Evolutionary conservation across 352 stramenopile species (phyloP), one percentile per base, ranked within the genome.

Genomic region (Globisporangium spiculum): DNA sequence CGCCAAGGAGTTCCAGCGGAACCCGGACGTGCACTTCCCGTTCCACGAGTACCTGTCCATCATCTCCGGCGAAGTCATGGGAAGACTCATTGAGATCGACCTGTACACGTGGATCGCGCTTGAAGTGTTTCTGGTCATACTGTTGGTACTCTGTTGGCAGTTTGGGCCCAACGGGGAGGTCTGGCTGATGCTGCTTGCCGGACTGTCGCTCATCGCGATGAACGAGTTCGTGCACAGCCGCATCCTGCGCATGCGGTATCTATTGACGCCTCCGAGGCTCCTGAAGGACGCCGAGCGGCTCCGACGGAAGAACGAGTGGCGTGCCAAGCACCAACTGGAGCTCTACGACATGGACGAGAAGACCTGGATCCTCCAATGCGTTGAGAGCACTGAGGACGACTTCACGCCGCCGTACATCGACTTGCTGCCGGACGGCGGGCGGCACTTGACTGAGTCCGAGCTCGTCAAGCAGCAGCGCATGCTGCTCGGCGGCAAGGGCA

Each of bases 31-130:
- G 7, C 74, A 72, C 32, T 93, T 91, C 71, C 81, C 84, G 1
- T 93, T 93, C 70, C 86, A 93, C 68, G 83, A 91, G 64, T 93
- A 93, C 61, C 75, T 93, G 7, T 81, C 80, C 8, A 86, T 91
- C 67, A 89, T 93, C 61, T 91, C 83, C 3, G 85, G 85, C 20
- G 83, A 91, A 67, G 80, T 90, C 55, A 90, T 93, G 85, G 81
- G 70, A 1, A 66, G 80, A 27, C 72, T 93, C 3, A 90, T 93
- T 48, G 79, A 89, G 70, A 89, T 93, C 66, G 85, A 93, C 60
- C 67, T 83, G 68, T 64, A 78, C 26, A 93, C 85, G 52, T 93
- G 85, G 85, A 22, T 91, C 38, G 80, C 78, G 16, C 73, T 90
- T n/a, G 81, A 80, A 30, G 20, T 86, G 5, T 75, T 86, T 8